Evolutionary conservation across 495 filamentous ascomycete species (phyloP).

Genomic region (Opeltia flavorubescens): DNA sequence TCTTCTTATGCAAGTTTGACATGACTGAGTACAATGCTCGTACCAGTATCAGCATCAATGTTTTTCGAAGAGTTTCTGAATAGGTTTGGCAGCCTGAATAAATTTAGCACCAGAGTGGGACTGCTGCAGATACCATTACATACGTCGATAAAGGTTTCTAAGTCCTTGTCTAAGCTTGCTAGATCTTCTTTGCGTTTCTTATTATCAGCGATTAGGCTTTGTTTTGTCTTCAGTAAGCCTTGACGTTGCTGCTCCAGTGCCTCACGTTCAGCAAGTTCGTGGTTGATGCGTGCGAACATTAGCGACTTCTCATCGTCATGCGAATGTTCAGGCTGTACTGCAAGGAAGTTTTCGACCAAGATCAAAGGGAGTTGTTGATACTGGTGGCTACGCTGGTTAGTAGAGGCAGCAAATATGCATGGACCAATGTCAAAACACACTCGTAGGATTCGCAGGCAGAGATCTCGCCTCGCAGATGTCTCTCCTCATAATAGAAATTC

Average conservation of each 20-base stretch:
- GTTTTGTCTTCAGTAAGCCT: conserved; percentile 77
- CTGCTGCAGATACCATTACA: not conserved
- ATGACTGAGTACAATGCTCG: too few species aligned
- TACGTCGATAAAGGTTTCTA: conserved; percentile 76
- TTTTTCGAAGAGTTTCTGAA: conserved; percentile 72
- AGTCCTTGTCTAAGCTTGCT: conserved; percentile 70
- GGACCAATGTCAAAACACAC: conserved; percentile 32
- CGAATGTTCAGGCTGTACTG: conserved; percentile 57
- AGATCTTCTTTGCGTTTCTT: conserved; percentile 91
- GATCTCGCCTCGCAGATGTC: conserved; percentile 82
- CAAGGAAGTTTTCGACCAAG: conserved; percentile 67
- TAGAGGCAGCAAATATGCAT: conserved; percentile 4
- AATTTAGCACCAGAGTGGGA: conserved; percentile 7
- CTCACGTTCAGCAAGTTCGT: conserved; percentile 77
- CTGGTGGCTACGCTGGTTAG: conserved; percentile 49
- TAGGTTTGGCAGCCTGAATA: conserved; percentile 64
- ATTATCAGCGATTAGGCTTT: conserved; percentile 82
- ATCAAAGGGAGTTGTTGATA: conserved; percentile 78
- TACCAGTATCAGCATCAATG: too few species aligned
- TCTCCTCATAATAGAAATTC: conserved; percentile 93
- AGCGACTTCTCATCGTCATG: conserved; percentile 58
- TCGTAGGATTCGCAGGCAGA: conserved; percentile 81
- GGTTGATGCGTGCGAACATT: conserved; percentile 84
- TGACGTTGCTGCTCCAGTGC: conserved; percentile 76
- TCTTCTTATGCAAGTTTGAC: too few species aligned